Base-by-base conservation (phyloP, 2,329 filamentous ascomycete species). In the Coccinonectria pachysandricola region DNA sequence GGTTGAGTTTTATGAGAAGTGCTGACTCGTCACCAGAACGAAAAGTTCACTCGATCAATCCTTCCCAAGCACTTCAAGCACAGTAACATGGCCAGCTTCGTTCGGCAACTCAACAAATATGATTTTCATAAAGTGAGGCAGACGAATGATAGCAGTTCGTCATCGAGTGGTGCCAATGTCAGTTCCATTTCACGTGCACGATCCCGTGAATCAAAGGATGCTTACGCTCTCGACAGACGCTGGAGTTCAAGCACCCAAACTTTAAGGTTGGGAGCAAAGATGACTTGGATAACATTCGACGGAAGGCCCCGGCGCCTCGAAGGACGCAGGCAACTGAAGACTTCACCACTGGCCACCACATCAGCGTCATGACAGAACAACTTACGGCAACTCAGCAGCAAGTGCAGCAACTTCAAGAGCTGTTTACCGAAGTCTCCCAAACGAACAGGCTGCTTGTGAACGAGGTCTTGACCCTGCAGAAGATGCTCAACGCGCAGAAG, bases 31-130 rank as follows among this genome's bases (percentile, higher is more conserved):
- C 14, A 19, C 32, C 53, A 95, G 88, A 93, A 92, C 56, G 88
- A 96, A 55, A 94, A 93, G 56, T 98, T 98, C 50, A 96, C 91
- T 12, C 94, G 95, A 54, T 81, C 83, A 19, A 93, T 98, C 45
- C 73, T 98, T 10, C 91, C 91, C 3, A 95, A 96, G 53, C 86
- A 96, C 49, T 98, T 98, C 67, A 98, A 98, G 59, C 91, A 96
- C 60, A 93, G 85, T 70, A 95, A 95, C 55, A 95, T 95, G 62
- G 87, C 87, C 16, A 94, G 86, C 57, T 95, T 95, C 52, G 87
- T 95, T 32, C 80, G 87, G 24, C 87, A 95, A 54, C 64, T 95
- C 32, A 95, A 95, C 64, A 95, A 95, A 54, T 95, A 93, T 56
- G 87, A 94, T 52, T 98, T 98, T 45, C 91, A 98, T 65, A 98